Percentiles rank a stretch among this genome's conserved stretches.
phyloP scores from a whole-genome alignment of 2,329 filamentous ascomycete genomes.

The Aspergillus phoenicis region DNA sequence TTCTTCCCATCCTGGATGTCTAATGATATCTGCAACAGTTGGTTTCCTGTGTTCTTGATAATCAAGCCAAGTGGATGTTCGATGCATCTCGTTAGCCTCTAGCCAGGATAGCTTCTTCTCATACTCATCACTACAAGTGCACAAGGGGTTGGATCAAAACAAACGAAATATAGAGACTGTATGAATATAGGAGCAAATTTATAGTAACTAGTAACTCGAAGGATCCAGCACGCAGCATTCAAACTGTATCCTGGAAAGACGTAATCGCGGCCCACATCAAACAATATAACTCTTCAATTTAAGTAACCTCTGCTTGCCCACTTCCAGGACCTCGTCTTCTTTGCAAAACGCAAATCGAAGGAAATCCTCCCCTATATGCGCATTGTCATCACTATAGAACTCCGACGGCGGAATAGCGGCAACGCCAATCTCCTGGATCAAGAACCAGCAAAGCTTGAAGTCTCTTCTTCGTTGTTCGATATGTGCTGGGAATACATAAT shows the following conservation, averaged over 20 bases:
- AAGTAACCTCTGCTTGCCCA: constrained; percentile 73
- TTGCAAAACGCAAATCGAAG: constrained; percentile 96
- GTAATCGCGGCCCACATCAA: not conserved
- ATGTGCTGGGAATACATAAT: constrained; percentile 86
- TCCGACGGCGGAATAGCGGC: constrained; percentile 97
- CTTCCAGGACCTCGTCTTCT: constrained; percentile 79
- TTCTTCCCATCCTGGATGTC: too few species aligned
- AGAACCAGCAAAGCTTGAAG: constrained; percentile 93
- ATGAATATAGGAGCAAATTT: too few species aligned
- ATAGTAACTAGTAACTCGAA: too few species aligned
- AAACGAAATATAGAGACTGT: accelerated
- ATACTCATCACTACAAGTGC: too few species aligned
- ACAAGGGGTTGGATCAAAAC: too few species aligned
- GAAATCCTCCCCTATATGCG: constrained; percentile 87
- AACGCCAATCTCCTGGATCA: constrained; percentile 96
- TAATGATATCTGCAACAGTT: too few species aligned
- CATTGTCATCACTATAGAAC: constrained; percentile 87
- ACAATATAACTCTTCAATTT: constrained; percentile 71
- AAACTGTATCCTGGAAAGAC: too few species aligned
- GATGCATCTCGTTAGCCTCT: too few species aligned
- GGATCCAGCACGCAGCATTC: too few species aligned
- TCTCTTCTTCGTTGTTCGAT: constrained; percentile 84
- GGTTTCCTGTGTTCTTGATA: too few species aligned
- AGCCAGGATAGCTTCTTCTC: too few species aligned
- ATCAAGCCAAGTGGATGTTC: too few species aligned